phyloP scores from a whole-genome alignment of 1,284 basidiomycete genomes.

The Pseudozyma thailandica region DNA sequence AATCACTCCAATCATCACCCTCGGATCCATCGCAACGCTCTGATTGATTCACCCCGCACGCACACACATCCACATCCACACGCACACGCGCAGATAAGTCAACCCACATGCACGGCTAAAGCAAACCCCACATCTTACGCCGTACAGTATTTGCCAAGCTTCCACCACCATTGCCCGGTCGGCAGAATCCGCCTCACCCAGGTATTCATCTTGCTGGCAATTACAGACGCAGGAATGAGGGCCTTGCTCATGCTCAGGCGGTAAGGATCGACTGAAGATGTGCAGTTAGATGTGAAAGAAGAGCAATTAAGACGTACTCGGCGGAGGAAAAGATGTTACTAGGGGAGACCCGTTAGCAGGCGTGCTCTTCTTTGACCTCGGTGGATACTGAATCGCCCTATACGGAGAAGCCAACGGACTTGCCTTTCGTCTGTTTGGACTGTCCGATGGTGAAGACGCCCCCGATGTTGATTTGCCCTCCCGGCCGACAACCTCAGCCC shows the following conservation, averaged over 20 bases:
- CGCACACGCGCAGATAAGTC: neutral
- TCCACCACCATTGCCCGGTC: no score
- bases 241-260: no score
- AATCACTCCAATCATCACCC: slow-evolving; percentile 14
- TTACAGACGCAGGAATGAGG: no score
- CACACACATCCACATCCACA: neutral
- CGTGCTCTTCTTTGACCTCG: slow-evolving; percentile 19
- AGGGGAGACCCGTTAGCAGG: slow-evolving; percentile 19
- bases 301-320: slow-evolving; percentile 4
- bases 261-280: neutral
- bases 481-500: slow-evolving; percentile 3
- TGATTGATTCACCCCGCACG: slow-evolving; percentile 25
- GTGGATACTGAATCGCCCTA: slow-evolving; percentile 24
- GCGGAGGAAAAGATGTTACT: slow-evolving; percentile 15
- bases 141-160: no score
- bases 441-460: slow-evolving; percentile 19
- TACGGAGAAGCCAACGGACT: slow-evolving; percentile 39
- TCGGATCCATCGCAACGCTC: neutral
- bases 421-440: slow-evolving; percentile 18
- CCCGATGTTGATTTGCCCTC: slow-evolving; percentile 7
- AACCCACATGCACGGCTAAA: neutral
- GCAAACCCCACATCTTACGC: no score
- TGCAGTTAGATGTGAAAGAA: slow-evolving; percentile 1
- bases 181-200: neutral
- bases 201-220: no score